Base-by-base conservation (phyloP, 2,329 filamentous ascomycete species). In the Colletotrichum liaoningense region DNA sequence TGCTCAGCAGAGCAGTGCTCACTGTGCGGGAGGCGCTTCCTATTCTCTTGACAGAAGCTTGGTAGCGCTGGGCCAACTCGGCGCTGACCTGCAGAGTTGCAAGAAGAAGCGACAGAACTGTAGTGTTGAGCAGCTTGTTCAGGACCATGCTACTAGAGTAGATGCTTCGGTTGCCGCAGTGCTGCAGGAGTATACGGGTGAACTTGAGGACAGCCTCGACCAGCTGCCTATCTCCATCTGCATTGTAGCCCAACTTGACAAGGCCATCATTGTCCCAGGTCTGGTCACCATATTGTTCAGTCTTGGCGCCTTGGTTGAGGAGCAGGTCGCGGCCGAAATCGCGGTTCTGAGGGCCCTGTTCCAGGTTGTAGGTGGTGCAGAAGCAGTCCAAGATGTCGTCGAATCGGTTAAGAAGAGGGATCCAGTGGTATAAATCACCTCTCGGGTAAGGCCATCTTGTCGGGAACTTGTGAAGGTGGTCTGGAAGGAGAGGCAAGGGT, bases 351-450 rank as follows among this genome's bases (percentile, higher is more conserved):
- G 95, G 95, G 0, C 94, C 95, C 72, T 93, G 89, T 74, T 91
- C 90, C 69, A 99, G 87, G 74, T 91, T 91, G 84, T 99, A 99
- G 76, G 91, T 92, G 69, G 90, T 88, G 82, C 92, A 95, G 81
- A 97, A 95, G 52, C 91, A 87, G 78, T 97, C 94, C 54, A 99
- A 86, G 76, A 98, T 92, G 79, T 90, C 91, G 83, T 99, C 97
- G 83, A 99, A 98, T 71, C 95, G 93, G 83, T 99, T 97, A 73
- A 99, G 86, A 28, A 98, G 89, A 33, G 94, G 93, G 77, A 99
- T 98, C 97, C 97, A 99, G 87, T 99, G 96, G 81, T 98, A 98
- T 35, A 98, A 87, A 82, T 99, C 97, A 74, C 97, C 97, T 81
- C 96, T 91, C 52, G 96, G 96, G 80, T 98, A 97, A 2, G 95